Conservation (phyloP, 2,329 filamentous ascomycete species). For the Fusarium sp. region DNA sequence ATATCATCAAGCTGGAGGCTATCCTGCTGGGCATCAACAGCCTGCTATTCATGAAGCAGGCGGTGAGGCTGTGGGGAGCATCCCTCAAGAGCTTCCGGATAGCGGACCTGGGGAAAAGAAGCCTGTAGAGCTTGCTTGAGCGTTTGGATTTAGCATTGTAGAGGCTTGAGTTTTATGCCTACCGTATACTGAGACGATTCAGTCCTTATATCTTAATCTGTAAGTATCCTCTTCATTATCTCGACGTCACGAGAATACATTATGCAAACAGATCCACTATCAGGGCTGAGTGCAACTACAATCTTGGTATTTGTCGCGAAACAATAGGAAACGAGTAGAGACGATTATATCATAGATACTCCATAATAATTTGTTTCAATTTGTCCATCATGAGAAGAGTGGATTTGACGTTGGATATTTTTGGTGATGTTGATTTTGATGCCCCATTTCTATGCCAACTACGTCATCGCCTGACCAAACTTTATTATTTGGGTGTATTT, state of each 20-base stretch:
- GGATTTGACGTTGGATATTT: background rate
- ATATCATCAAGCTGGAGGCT: background rate
- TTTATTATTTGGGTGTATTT: background rate
- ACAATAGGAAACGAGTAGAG: background rate
- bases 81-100: constrained; percentile 14
- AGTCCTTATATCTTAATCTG: background rate
- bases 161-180: background rate
- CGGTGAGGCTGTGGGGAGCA: constrained; percentile 5
- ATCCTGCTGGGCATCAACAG: background rate
- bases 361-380: background rate
- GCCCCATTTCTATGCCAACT: constrained; percentile 25
- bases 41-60: constrained; percentile 14
- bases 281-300: constrained; percentile 5
- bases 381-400: background rate
- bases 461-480: constrained; percentile 27
- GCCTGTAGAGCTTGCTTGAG: constrained; percentile 16
- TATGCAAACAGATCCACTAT: background rate
- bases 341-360: background rate
- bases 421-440: background rate
- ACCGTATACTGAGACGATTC: too few relatives aligned
- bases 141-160: background rate
- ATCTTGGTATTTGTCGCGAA: background rate
- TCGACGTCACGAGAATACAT: background rate
- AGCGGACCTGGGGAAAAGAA: background rate
- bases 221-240: background rate